Percentiles rank a stretch among this genome's conserved stretches.
Evolutionary conservation across 2,329 filamentous ascomycete genomes (phyloP).

Genomic region (Trichoderma lentiforme): DNA sequence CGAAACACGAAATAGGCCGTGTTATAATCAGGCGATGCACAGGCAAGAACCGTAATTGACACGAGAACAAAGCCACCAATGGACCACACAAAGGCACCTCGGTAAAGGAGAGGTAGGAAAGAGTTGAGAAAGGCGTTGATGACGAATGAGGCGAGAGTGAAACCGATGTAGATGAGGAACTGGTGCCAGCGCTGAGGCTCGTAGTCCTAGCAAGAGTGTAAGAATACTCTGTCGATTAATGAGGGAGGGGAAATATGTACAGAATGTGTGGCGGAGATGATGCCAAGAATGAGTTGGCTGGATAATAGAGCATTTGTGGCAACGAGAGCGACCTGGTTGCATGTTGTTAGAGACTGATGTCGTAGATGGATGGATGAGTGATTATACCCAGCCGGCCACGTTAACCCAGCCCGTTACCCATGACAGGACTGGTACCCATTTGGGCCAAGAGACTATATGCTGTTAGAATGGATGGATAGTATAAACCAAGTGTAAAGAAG

Average conservation of each 20-base stretch:
- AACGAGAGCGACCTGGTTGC: constrained; percentile 51
- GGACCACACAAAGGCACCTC: constrained; percentile 67
- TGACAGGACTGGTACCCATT: constrained; percentile 28
- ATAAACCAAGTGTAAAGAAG: neutral
- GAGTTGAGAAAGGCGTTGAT: constrained; percentile 33
- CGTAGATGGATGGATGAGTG: no score
- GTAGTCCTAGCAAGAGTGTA: constrained; percentile 38
- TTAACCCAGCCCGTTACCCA: constrained; percentile 57
- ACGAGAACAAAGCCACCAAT: constrained; percentile 65
- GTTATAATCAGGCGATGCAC: constrained; percentile 58
- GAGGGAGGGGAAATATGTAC: neutral
- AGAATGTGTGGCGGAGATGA: constrained; percentile 59
- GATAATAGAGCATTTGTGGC: constrained; percentile 66
- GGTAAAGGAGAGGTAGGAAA: constrained; percentile 48
- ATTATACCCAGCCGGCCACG: constrained; percentile 57
- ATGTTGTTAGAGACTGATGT: neutral
- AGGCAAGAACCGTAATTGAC: constrained; percentile 64
- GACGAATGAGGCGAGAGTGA: constrained; percentile 28
- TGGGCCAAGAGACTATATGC: constrained; percentile 24
- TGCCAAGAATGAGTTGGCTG: constrained; percentile 62
- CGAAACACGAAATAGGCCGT: constrained; percentile 32
- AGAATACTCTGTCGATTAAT: neutral
- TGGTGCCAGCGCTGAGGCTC: constrained; percentile 62
- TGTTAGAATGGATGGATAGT: neutral
- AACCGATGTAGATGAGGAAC: constrained; percentile 51